A percentile compares a stretch with the other conserved stretches of the same genome.
These are phyloP conservation scores for Cryptosporidium viatorum DNA, from an alignment of 169 alveolate species.

Conservation along the genomic window DNA sequence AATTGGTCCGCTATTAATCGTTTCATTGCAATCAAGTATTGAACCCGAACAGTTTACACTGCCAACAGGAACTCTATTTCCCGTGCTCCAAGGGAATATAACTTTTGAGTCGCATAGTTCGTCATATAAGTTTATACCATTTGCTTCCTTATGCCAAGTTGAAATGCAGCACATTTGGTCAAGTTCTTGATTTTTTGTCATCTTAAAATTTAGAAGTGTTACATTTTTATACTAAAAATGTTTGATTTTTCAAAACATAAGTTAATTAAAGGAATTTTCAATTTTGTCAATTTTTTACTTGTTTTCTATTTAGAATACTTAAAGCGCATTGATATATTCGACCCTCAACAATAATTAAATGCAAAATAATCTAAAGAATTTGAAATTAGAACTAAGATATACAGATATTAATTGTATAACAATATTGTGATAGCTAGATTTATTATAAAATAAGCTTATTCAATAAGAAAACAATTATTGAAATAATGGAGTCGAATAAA, in stretches of 20 bases:
- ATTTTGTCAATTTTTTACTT: neutral
- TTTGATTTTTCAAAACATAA: neutral
- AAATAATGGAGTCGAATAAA: neutral
- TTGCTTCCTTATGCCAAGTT: constrained; percentile 56
- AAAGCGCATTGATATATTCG: neutral
- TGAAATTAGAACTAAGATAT: no score
- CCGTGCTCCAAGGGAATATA: constrained; percentile 5
- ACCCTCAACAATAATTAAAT: neutral
- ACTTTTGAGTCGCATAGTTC: constrained; percentile 7
- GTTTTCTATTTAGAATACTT: neutral
- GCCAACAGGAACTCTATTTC: constrained; percentile 15
- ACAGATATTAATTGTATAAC: no score
- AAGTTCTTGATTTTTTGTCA: constrained; percentile 8
- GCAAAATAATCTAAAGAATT: neutral
- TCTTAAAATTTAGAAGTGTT: neutral
- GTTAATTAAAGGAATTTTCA: neutral
- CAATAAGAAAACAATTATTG: neutral
- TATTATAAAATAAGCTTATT: neutral
- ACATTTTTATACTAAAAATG: neutral
- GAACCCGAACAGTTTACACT: neutral
- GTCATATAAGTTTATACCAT: neutral
- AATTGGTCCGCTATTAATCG: constrained; percentile 50
- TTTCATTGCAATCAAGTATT: neutral
- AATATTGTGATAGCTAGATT: neutral
- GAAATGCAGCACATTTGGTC: constrained; percentile 49